Base-by-base conservation (phyloP, 2,329 filamentous ascomycete species). In the Colletotrichum magnum region DNA sequence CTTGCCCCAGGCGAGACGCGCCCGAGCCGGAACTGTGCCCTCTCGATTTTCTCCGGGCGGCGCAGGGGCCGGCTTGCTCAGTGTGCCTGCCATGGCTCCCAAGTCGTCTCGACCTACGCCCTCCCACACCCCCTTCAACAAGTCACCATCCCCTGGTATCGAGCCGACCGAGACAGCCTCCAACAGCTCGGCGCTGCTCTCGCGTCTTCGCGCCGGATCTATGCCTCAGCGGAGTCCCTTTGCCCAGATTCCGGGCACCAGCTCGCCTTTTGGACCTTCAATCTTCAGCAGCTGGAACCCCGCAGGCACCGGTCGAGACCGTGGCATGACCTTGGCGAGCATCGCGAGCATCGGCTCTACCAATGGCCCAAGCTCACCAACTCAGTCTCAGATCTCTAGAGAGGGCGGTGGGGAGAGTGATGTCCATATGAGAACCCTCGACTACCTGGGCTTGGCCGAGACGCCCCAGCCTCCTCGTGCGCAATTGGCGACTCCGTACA, bases 371-470 rank as follows among this genome's bases (percentile, higher is more conserved):
- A 93, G 92, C 72, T 98, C 95, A 15, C 95, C 95, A 1, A 89
- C 93, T 15, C 93, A 95, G 75, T 97, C 94, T 7, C 90, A 93
- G 1, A 95, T 95, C 77, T 97, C 94, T 12, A 90, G 92, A 73
- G 94, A 97, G 76, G 94, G 94, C 36, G 88, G 92, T 53, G 92
- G 90, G 18, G 95, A 98, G 76, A 93, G 91, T 36, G 95, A 98
- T 78, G 94, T 97, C 73, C 89, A 91, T 76, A 91, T 92, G 89
- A 93, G 94, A 77, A 99, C 96, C 2, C 84, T 99, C 74, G 96
- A 99, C 79, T 99, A 99, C 77, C 89, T 99, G 69, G 96, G 96
- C 56, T 88, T 99, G 58, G 95, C 95, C 39, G 96, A 98, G 80
- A 97, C 94, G 16, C 95, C 96, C 21, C 94, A 97, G 77, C 92